Evolutionary conservation across 768 basidiomycete species (phyloP), one percentile per base, ranked within the genome.

Genomic region (Phaffia tasmanica): DNA sequence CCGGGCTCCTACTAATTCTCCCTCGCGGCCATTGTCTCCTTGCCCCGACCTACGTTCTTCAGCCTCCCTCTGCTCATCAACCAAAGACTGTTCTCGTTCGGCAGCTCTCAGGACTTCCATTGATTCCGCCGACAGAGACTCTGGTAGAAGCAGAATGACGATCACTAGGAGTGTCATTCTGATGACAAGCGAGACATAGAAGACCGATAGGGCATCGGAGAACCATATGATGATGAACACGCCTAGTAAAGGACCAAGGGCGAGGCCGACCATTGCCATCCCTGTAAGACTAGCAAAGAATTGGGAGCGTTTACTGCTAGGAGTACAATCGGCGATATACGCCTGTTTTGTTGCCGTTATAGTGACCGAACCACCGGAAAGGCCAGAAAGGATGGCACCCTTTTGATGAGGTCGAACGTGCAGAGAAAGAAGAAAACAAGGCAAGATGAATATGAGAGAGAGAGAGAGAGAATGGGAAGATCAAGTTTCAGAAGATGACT

Each of bases 271-370:
- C 77, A 84, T 89, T 55, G 85, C 80, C 64, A 88, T 83, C 3
- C 90, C 91, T 65, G 83, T 81, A 60, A 90, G 81, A 1, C 88
- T 86, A 72, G 87, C 85, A 25, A 80, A 78, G 7, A 81, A 83
- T 49, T 83, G 80, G 1, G 88, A 82, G 51, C 88, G 83, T 11
- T 88, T 88, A 51, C 87, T 88, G 54, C 83, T 80, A n/a, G 86
- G 86, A 1, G 89, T 90, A 73, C 87, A 89, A 78, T 83, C 80
- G 76, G 87, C 86, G 77, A 81, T 83, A 80, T 78, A 87, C 29
- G 67, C 67, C 30, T 69, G 58, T 62, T 64, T 64, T 32, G 57
- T 59, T 29, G 67, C 67, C 35, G 35, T 29, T 29, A 62, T 35
- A 11, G 35, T 42, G 35, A 42, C 11, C 35, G 35, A 42, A 42